phyloP scores from a whole-genome alignment of 768 basidiomycete species.

The Russula brevipes region DNA sequence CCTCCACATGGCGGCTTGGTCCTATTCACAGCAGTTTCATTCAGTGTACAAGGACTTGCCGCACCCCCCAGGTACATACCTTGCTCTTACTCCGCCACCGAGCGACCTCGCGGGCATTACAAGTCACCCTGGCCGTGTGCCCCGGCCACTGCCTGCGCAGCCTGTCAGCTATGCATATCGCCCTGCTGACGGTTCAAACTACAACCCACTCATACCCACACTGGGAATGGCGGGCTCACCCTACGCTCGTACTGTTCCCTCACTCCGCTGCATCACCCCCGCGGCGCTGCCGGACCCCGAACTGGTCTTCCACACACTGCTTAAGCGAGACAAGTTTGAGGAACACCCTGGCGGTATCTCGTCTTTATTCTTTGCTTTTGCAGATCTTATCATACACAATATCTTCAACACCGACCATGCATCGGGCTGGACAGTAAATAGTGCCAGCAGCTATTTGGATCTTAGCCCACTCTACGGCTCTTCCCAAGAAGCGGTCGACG shows the following conservation, averaged over 20 bases:
- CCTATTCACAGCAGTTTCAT: neutral
- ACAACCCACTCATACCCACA: constrained; percentile 33
- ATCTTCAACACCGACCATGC: constrained; percentile 54
- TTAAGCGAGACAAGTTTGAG: constrained; percentile 37
- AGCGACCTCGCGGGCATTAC: neutral
- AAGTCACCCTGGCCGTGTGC: neutral
- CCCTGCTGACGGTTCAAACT: constrained; percentile 35
- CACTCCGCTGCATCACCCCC: constrained; percentile 39
- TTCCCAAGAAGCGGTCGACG: constrained; percentile 40
- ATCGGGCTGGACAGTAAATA: constrained; percentile 49
- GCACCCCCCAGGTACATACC: constrained; percentile 24
- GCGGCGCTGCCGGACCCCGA: constrained; percentile 57
- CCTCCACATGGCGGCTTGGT: neutral
- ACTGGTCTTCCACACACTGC: constrained; percentile 65
- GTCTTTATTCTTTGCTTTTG: constrained; percentile 73
- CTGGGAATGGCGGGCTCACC: constrained; percentile 36
- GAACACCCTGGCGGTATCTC: constrained; percentile 52
- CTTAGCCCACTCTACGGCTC: constrained; percentile 69
- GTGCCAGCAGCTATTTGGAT: constrained; percentile 70
- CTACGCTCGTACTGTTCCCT: constrained; percentile 57
- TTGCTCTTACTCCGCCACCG: constrained; percentile 6
- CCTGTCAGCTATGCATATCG: constrained; percentile 26
- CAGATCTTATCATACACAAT: constrained; percentile 68
- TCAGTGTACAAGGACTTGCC: constrained; percentile 26
- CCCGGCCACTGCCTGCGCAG: neutral